phyloP scores from a whole-genome alignment of 2,329 filamentous ascomycete species.

The Colletotrichum acutatum region DNA sequence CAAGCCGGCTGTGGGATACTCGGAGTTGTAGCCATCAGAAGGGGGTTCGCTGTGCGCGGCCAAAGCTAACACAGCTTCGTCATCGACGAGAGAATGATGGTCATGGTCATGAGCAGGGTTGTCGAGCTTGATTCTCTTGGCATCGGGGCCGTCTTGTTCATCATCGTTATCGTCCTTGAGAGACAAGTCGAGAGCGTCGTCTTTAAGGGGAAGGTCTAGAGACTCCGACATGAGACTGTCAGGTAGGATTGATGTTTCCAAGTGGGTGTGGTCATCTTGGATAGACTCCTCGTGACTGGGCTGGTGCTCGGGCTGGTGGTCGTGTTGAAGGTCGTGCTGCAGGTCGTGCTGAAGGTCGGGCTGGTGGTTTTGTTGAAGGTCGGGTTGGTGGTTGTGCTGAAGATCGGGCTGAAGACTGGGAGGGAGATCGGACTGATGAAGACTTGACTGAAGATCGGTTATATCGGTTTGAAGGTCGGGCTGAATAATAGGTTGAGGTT shows the following conservation, averaged over 20 bases:
- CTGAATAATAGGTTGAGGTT: constrained; percentile 19
- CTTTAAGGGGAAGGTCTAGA: constrained; percentile 28
- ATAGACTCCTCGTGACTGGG: background rate
- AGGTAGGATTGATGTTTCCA: background rate
- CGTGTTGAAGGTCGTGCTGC: background rate
- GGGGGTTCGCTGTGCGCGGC: constrained; percentile 54
- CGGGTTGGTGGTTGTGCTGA: background rate
- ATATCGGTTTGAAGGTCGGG: background rate
- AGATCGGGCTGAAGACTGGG: background rate
- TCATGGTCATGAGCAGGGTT: constrained; percentile 44
- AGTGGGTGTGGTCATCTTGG: constrained; percentile 4
- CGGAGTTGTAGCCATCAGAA: constrained; percentile 51
- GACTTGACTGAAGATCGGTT: too few species aligned
- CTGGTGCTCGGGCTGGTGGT: constrained; percentile 1
- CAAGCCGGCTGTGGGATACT: constrained; percentile 49
- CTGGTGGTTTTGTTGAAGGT: constrained; percentile 3
- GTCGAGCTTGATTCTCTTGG: constrained; percentile 45
- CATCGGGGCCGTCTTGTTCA: constrained; percentile 31
- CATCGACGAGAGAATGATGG: constrained; percentile 53
- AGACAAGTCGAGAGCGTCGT: constrained; percentile 39
- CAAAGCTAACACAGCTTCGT: constrained; percentile 61
- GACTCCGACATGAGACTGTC: constrained; percentile 25
- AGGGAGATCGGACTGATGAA: constrained; percentile 10
- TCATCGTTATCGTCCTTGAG: constrained; percentile 43
- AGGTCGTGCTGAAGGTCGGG: background rate